A percentile compares a stretch with the other conserved stretches of the same genome.
These are phyloP conservation scores for Boletus insuetus DNA, from an alignment of 768 basidiomycete species.

Conservation along the genomic window DNA sequence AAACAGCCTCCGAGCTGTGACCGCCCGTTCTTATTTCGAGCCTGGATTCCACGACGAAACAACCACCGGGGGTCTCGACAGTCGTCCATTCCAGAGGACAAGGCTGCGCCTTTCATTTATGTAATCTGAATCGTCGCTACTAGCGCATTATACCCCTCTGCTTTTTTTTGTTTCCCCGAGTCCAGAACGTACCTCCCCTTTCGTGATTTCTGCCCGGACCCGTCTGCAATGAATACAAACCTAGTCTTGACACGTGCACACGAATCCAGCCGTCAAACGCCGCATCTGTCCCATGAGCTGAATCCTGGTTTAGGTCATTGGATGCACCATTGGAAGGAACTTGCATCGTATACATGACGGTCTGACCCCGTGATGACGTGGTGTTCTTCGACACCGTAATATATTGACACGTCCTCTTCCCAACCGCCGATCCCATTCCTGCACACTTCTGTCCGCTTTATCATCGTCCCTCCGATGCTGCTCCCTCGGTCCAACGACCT, in stretches of 20 bases:
- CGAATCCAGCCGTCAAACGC: background rate
- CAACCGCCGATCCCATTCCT: constrained; percentile 7
- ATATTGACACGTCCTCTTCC: constrained; percentile 2
- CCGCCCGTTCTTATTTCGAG: background rate
- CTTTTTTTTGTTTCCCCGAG: no score
- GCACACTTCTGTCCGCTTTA: constrained; percentile 7
- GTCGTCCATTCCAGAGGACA: background rate
- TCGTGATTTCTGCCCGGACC: background rate
- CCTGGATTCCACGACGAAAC: background rate
- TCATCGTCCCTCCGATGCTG: background rate
- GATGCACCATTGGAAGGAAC: background rate
- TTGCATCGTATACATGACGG: background rate
- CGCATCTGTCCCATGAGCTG: background rate
- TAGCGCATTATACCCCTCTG: no score
- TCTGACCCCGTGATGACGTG: constrained; percentile 4
- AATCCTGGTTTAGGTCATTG: background rate
- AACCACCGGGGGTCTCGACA: background rate
- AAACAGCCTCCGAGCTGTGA: background rate
- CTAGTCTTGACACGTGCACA: background rate
- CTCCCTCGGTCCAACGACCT: background rate
- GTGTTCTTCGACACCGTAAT: background rate
- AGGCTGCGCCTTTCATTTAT: no score
- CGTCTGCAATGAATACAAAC: background rate
- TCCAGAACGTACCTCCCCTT: no score
- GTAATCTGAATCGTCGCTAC: no score